Percentiles rank a stretch among this genome's conserved stretches.
phyloP scores from a whole-genome alignment of 345 rosid species.

The Pistacia integerrima region DNA sequence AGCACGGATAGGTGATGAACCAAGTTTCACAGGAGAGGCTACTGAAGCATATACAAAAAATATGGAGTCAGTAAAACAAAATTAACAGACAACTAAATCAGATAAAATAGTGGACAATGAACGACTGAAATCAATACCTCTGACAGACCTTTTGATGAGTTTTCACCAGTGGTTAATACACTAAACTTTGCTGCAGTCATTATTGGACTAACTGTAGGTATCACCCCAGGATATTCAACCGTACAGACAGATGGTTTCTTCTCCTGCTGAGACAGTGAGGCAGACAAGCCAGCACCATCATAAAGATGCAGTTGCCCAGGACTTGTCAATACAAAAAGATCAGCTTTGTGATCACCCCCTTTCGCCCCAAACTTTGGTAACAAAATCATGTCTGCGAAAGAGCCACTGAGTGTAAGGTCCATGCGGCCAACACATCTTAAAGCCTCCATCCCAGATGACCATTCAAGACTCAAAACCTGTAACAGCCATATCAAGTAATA shows the following conservation, averaged over 20 bases:
- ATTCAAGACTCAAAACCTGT: constrained; percentile 70
- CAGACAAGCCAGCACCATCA: constrained; percentile 46
- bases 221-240: constrained; percentile 44
- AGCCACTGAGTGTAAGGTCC: constrained; percentile 55
- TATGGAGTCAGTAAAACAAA: neutral
- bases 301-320: constrained; percentile 68
- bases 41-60: constrained; percentile 22
- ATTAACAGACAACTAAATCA: constrained; percentile 14
- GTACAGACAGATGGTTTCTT: constrained; percentile 39
- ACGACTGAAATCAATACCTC: constrained; percentile 41
- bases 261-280: constrained; percentile 49
- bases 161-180: constrained; percentile 32
- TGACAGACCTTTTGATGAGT: constrained; percentile 43
- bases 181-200: constrained; percentile 48
- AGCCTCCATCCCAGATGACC: constrained; percentile 59
- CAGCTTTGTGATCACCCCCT: constrained; percentile 35
- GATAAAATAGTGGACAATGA: neutral
- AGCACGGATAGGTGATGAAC: constrained; percentile 24
- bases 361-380: constrained; percentile 47
- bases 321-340: constrained; percentile 57
- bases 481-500: constrained; percentile 15
- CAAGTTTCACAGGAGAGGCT: constrained; percentile 27
- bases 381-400: constrained; percentile 72
- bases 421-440: constrained; percentile 55
- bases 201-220: constrained; percentile 53